A percentile compares a stretch with the other conserved stretches of the same genome.
phyloP scores from a whole-genome alignment of 305 asterid genomes.

The Lippia alba region DNA sequence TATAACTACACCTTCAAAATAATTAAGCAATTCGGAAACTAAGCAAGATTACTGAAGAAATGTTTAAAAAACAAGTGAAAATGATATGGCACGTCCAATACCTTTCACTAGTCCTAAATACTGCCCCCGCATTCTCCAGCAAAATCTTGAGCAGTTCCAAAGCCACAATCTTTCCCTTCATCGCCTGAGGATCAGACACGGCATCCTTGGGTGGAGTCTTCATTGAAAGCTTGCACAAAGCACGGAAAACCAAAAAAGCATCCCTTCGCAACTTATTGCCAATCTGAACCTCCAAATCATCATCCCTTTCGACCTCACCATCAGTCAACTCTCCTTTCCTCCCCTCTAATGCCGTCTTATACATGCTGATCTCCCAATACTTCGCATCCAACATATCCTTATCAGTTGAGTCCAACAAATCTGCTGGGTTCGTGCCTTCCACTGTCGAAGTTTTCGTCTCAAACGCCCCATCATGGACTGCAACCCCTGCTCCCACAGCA shows the following conservation, averaged over 20 bases:
- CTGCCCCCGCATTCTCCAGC: slow-evolving; percentile 97
- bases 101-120: slow-evolving; percentile 97
- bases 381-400: slow-evolving; percentile 99
- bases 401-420: slow-evolving; percentile 96
- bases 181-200: slow-evolving; percentile 82
- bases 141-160: slow-evolving; percentile 95
- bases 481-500: slow-evolving; percentile 45
- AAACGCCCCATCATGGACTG: slow-evolving; percentile 94
- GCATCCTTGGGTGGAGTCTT: slow-evolving; percentile 99
- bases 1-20: not conserved
- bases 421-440: slow-evolving; percentile 95
- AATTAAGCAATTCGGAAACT: not conserved
- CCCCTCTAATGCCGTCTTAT: slow-evolving; percentile 95
- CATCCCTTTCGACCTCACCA: slow-evolving; percentile 92
- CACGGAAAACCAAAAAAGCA: slow-evolving; percentile 94
- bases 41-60: slow-evolving; percentile 13
- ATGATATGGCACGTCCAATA: slow-evolving; percentile 36
- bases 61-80: slow-evolving; percentile 27
- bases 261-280: slow-evolving; percentile 94
- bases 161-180: slow-evolving; percentile 96
- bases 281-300: slow-evolving; percentile 95
- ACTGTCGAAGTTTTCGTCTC: slow-evolving; percentile 92
- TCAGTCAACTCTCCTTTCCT: slow-evolving; percentile 95
- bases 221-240: slow-evolving; percentile 96
- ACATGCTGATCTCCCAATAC: slow-evolving; percentile 99